phyloP scores from a whole-genome alignment of 768 basidiomycete species.

The Tylopilus intermedius region DNA sequence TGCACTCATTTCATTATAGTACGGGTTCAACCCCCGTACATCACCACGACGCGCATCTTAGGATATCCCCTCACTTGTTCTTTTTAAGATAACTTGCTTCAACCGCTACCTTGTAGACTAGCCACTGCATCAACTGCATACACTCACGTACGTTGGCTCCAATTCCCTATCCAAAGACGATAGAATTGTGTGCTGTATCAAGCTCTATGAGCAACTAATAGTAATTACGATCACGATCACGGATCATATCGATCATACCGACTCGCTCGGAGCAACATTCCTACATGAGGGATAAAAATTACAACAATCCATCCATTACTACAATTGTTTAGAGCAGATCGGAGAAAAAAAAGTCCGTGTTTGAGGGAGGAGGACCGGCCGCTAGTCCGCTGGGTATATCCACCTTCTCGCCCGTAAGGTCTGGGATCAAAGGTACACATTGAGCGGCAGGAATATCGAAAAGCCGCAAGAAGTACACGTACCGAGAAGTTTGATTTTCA shows the following conservation, averaged over 20 bases:
- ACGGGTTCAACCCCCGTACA: slow-evolving; percentile 89
- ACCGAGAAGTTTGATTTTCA: slow-evolving; percentile 89
- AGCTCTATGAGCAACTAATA: slow-evolving; percentile 23
- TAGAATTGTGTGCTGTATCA: slow-evolving; percentile 19
- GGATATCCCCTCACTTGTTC: slow-evolving; percentile 16
- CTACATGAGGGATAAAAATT: slow-evolving; percentile 5
- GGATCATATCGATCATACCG: background rate
- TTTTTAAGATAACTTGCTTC: slow-evolving; percentile 15
- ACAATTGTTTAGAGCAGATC: slow-evolving; percentile 39
- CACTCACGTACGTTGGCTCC: slow-evolving; percentile 13
- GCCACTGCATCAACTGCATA: slow-evolving; percentile 59
- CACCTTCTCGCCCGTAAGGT: slow-evolving; percentile 84
- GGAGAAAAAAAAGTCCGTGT: slow-evolving; percentile 83
- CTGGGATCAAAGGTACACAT: slow-evolving; percentile 34
- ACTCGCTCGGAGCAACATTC: background rate
- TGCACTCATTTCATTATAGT: slow-evolving; percentile 31
- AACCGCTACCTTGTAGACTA: slow-evolving; percentile 26
- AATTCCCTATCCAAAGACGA: slow-evolving; percentile 16
- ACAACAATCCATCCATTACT: slow-evolving; percentile 1
- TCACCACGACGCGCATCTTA: slow-evolving; percentile 26
- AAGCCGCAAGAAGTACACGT: slow-evolving; percentile 20
- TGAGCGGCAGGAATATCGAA: background rate
- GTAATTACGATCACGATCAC: slow-evolving; percentile 10
- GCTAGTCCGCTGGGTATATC: slow-evolving; percentile 79
- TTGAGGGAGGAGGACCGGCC: slow-evolving; percentile 74